Evolutionary conservation across 1,284 basidiomycete species (phyloP).

Genomic region (Cryptococcus sp.): DNA sequence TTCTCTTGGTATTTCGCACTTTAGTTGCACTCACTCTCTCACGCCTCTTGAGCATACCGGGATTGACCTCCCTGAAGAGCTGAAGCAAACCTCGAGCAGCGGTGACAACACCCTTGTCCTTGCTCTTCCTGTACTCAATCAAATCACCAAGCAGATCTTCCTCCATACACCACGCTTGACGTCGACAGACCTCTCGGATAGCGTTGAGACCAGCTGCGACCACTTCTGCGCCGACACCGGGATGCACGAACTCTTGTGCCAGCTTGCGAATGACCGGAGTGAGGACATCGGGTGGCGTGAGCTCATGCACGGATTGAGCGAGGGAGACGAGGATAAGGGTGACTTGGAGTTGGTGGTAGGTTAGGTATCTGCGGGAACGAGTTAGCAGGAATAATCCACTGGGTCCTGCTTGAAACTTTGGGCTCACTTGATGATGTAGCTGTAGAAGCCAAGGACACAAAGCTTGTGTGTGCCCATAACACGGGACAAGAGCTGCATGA

Average conservation of each 20-base stretch:
- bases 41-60: conserved; percentile 82
- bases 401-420: neutral
- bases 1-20: neutral
- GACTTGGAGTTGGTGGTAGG: conserved; percentile 88
- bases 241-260: conserved; percentile 95
- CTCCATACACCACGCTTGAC: conserved; percentile 94
- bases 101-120: conserved; percentile 89
- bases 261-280: conserved; percentile 88
- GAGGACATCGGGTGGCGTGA: conserved; percentile 91
- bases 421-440: conserved; percentile 74
- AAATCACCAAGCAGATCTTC: conserved; percentile 90
- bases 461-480: conserved; percentile 93
- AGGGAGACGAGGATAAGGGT: conserved; percentile 93
- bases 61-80: conserved; percentile 96
- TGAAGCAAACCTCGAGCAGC: conserved; percentile 85
- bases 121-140: conserved; percentile 90
- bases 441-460: conserved; percentile 94
- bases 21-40: conserved; percentile 61
- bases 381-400: neutral
- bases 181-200: conserved; percentile 85
- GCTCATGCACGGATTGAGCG: conserved; percentile 92
- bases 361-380: conserved; percentile 68
- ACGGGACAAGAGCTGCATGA: conserved; percentile 96
- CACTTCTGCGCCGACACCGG: conserved; percentile 91
- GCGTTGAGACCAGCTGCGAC: conserved; percentile 94